Percentiles rank a stretch among this genome's conserved stretches.
Evolutionary conservation across 192 early-diverging fungal genomes (phyloP).

Genomic region (Coemansia interrupta): DNA sequence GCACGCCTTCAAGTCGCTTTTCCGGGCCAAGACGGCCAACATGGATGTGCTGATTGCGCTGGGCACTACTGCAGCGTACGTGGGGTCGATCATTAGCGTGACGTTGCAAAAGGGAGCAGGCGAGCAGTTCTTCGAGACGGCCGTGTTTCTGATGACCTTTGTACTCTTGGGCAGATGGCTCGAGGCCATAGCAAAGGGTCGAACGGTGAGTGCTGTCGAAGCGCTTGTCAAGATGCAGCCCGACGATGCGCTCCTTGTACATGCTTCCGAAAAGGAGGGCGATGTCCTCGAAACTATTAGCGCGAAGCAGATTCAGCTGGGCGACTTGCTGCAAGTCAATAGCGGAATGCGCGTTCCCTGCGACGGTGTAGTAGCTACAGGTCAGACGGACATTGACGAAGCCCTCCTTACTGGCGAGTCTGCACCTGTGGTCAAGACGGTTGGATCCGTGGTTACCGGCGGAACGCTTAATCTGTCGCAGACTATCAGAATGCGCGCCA

Average conservation of each 20-base stretch:
- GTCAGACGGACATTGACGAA: conserved; percentile 71
- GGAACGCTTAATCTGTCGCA: conserved; percentile 86
- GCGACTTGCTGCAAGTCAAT: conserved; percentile 50
- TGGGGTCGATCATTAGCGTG: conserved; percentile 71
- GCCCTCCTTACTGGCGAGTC: conserved; percentile 92
- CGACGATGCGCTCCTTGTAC: conserved; percentile 39
- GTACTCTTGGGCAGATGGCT: conserved; percentile 87
- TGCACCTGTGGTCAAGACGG: conserved; percentile 70
- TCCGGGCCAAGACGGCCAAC: conserved; percentile 72
- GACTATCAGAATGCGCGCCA: conserved; percentile 78
- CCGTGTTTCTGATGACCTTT: conserved; percentile 86
- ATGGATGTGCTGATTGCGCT: conserved; percentile 94
- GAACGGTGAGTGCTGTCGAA: conserved; percentile 75
- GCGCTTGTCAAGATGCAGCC: conserved; percentile 63
- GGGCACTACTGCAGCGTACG: conserved; percentile 81
- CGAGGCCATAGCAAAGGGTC: conserved; percentile 89
- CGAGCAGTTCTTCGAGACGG: conserved; percentile 92
- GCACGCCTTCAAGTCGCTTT: conserved; percentile 73
- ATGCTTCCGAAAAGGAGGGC: conserved; percentile 5
- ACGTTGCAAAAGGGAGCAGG: conserved; percentile 50
- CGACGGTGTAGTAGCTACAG: conserved; percentile 43
- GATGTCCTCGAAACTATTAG: conserved; percentile 29
- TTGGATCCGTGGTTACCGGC: conserved; percentile 72
- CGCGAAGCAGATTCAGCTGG: conserved; percentile 42
- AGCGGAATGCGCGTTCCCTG: conserved; percentile 67